These are phyloP conservation scores for Helianthus annuus DNA, from an alignment of 129 eudicot genomes.

Conservation along the genomic window DNA sequence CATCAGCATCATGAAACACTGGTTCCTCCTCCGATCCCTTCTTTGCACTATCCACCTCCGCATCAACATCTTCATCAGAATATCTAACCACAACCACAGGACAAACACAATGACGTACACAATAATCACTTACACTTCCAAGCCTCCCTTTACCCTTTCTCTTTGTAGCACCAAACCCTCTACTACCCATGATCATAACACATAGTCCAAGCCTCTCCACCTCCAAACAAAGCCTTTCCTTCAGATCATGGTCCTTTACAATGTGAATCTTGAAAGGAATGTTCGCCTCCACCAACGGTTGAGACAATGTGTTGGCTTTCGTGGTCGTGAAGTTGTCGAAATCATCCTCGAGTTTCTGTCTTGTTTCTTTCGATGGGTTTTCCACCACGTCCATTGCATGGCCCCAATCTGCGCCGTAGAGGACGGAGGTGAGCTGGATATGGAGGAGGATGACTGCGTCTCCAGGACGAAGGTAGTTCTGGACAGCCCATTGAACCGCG, in stretches of 20 bases:
- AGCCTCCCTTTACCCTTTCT: constrained; percentile 43
- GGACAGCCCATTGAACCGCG: constrained; percentile 62
- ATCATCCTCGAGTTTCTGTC: constrained; percentile 47
- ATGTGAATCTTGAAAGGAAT: constrained; percentile 58
- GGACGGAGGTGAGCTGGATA: constrained; percentile 61
- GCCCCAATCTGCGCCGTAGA: constrained; percentile 78
- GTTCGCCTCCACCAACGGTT: constrained; percentile 47
- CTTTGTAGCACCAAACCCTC: constrained; percentile 57
- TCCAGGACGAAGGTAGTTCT: constrained; percentile 59
- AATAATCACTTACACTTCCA: constrained; percentile 67
- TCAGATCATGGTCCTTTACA: constrained; percentile 66
- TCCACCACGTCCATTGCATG: constrained; percentile 32
- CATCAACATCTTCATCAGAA: constrained; percentile 30
- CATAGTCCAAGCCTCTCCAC: constrained; percentile 64
- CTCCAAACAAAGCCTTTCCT: constrained; percentile 63
- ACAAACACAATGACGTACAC: constrained; percentile 63
- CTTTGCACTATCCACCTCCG: background rate
- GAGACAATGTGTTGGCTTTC: constrained; percentile 40
- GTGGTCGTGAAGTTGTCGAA: constrained; percentile 43
- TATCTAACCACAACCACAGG: constrained; percentile 66
- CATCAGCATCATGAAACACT: constrained; percentile 41
- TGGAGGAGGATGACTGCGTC: constrained; percentile 69
- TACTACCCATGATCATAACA: constrained; percentile 61
- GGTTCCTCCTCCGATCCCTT: constrained; percentile 22
- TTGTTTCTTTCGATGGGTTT: constrained; percentile 16